Evolutionary conservation across 805 yeast genomes (phyloP).

Genomic region (Yamadazyma phyllophila): DNA sequence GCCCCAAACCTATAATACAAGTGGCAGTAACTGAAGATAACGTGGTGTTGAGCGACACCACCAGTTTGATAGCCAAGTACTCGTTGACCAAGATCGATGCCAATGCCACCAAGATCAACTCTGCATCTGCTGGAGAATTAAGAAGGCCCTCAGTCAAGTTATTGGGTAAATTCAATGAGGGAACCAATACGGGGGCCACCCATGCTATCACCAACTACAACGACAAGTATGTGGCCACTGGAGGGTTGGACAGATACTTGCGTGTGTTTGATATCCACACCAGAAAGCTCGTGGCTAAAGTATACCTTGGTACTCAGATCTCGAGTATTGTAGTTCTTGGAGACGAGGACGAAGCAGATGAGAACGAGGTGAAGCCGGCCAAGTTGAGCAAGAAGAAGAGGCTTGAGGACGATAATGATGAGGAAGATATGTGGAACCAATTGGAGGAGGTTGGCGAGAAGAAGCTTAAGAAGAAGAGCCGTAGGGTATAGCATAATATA

Average conservation of each 20-base stretch:
- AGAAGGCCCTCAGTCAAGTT: constrained; percentile 48
- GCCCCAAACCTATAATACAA: constrained; percentile 53
- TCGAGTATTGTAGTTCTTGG: constrained; percentile 46
- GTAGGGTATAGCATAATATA: no score
- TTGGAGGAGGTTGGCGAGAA: constrained; percentile 20
- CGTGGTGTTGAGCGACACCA: constrained; percentile 71
- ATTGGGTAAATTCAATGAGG: constrained; percentile 58
- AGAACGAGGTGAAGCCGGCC: constrained; percentile 16
- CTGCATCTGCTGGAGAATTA: constrained; percentile 48
- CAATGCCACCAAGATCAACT: constrained; percentile 32
- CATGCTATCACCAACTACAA: constrained; percentile 58
- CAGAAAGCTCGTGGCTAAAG: constrained; percentile 64
- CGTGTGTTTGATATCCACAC: constrained; percentile 67
- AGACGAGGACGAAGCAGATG: constrained; percentile 45
- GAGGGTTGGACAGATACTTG: constrained; percentile 85
- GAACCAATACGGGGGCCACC: constrained; percentile 62
- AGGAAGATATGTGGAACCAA: constrained; percentile 40
- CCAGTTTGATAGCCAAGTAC: constrained; percentile 58
- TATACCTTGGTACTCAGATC: constrained; percentile 73
- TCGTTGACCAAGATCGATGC: constrained; percentile 34
- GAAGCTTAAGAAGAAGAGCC: constrained; percentile 22
- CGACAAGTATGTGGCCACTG: constrained; percentile 58
- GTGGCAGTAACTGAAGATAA: constrained; percentile 36
- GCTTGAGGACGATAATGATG: constrained; percentile 30
- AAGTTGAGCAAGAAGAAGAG: constrained; percentile 20